Evolutionary conservation across 306 rosid genomes (phyloP).

Genomic region (Quercus ilex): DNA sequence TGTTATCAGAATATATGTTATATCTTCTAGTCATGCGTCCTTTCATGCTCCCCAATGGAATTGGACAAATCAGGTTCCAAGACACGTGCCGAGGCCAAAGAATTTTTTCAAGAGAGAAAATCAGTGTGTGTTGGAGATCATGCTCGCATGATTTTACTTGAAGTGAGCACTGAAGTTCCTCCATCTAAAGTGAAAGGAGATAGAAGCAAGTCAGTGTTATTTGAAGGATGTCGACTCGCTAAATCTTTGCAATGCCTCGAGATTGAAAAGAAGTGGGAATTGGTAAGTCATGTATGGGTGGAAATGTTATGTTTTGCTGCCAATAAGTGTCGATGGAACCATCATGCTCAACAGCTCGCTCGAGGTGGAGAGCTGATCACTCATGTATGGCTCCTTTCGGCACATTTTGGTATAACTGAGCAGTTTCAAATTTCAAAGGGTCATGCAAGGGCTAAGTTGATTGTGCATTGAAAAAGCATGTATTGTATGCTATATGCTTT

Average conservation of each 20-base stretch:
- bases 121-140: not conserved
- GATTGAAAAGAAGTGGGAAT: not conserved
- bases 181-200: constrained; percentile 32
- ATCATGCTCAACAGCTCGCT: no score
- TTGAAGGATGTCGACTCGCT: constrained; percentile 25
- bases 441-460: no score
- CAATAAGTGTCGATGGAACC: no score
- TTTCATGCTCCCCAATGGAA: no score
- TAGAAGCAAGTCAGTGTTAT: constrained; percentile 31
- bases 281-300: no score
- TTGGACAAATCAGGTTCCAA: no score
- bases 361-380: no score
- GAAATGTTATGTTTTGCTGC: no score
- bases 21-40: no score
- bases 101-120: constrained; percentile 13
- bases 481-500: not conserved
- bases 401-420: constrained; percentile 35
- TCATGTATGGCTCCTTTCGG: no score
- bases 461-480: no score
- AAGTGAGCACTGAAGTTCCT: not conserved
- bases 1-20: no score
- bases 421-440: not conserved
- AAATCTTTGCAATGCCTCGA: not conserved
- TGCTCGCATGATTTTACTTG: not conserved
- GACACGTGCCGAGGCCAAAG: constrained; percentile 36